A percentile compares a stretch with the other conserved stretches of the same genome.
phyloP scores from a whole-genome alignment of 139 green algal species.

The Tetradesmus obliquus region DNA sequence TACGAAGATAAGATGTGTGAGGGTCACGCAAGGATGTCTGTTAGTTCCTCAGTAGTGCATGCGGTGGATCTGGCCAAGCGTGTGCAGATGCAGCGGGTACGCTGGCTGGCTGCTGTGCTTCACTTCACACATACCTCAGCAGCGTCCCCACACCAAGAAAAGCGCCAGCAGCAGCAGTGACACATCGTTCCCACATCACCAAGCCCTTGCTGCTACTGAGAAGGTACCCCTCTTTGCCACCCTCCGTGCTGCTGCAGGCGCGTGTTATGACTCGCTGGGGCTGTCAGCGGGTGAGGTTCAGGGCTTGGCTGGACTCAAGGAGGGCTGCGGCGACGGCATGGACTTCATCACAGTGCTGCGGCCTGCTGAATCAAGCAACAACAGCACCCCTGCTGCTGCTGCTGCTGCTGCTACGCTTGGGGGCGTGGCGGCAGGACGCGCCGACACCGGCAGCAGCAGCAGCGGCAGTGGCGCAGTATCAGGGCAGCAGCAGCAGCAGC shows the following conservation, averaged over 20 bases:
- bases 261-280: slow-evolving; percentile 73
- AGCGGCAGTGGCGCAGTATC: neutral
- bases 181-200: neutral
- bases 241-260: slow-evolving; percentile 15
- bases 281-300: slow-evolving; percentile 69
- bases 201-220: neutral
- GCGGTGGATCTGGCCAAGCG: neutral
- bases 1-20: neutral
- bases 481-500: slow-evolving; percentile 2
- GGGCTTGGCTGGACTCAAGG: slow-evolving; percentile 70
- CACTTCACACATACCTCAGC: too few relatives aligned
- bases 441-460: neutral
- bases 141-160: too few relatives aligned
- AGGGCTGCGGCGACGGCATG: slow-evolving; percentile 81
- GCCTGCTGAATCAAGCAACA: neutral
- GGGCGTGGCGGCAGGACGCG: neutral
- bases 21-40: too few relatives aligned
- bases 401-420: neutral
- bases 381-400: neutral
- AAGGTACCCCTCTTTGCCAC: neutral
- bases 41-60: neutral
- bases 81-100: neutral
- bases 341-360: slow-evolving; percentile 72
- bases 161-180: too few relatives aligned
- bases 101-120: too few relatives aligned